phyloP scores from a whole-genome alignment of 768 basidiomycete species.

The Lactarius indigo region DNA sequence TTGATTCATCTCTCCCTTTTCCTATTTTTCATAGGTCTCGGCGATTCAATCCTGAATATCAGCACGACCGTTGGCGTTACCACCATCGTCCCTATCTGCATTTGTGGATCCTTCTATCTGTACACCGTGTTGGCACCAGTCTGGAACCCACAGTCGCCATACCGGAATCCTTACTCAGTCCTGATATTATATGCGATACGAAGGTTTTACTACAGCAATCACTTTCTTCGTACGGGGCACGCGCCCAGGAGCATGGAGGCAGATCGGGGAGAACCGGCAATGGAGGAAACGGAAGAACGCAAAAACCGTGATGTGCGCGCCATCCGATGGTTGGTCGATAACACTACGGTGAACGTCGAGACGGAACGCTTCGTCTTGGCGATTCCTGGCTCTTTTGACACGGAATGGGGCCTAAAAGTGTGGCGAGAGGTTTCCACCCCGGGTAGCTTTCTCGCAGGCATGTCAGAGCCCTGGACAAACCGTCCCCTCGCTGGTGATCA shows the following conservation, averaged over 20 bases:
- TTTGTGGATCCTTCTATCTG: not conserved
- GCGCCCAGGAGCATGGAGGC: not conserved
- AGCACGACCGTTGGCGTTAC: not conserved
- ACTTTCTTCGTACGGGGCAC: no score
- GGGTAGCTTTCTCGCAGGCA: not conserved
- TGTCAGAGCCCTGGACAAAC: no score
- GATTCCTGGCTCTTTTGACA: constrained; percentile 1
- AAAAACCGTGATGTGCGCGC: constrained; percentile 1
- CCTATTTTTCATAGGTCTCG: constrained; percentile 3
- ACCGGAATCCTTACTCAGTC: not conserved
- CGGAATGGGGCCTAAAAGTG: not conserved
- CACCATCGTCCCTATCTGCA: not conserved
- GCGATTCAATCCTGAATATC: not conserved
- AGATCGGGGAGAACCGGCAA: not conserved
- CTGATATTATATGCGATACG: not conserved
- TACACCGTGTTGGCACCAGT: not conserved
- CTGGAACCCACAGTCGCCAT: not conserved
- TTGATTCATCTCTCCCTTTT: constrained; percentile 6
- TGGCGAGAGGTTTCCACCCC: not conserved
- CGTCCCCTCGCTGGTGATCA: not conserved
- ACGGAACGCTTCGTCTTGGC: not conserved
- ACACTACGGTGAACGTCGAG: not conserved
- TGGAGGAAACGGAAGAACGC: not conserved
- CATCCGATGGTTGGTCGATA: not conserved
- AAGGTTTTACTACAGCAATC: not conserved